A percentile compares a stretch with the other conserved stretches of the same genome.
These are phyloP conservation scores for Boletus sp. DNA, from an alignment of 1,284 basidiomycete species.

Conservation along the genomic window DNA sequence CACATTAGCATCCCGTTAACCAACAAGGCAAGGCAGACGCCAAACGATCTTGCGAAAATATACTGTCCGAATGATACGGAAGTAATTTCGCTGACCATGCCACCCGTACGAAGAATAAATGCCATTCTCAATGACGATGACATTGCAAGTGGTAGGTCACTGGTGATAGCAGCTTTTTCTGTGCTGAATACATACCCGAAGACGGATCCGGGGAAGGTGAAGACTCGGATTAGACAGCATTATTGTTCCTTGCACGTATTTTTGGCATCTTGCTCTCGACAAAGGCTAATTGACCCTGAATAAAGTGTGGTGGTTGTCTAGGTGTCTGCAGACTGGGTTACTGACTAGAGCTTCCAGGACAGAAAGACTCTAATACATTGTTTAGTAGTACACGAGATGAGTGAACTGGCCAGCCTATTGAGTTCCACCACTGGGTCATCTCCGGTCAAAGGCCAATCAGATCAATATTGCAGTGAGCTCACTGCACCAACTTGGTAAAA, in stretches of 20 bases:
- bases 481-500: no score
- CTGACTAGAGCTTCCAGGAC: no score
- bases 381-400: no score
- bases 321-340: no score
- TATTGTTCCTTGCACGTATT: not conserved
- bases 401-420: no score
- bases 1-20: constrained; percentile 26
- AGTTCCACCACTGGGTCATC: no score
- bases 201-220: constrained; percentile 19
- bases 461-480: no score
- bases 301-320: no score
- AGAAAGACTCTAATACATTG: no score
- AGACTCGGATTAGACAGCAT: constrained; percentile 14
- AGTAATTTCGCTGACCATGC: constrained; percentile 26
- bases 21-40: constrained; percentile 35
- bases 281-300: no score
- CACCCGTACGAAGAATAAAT: constrained; percentile 24
- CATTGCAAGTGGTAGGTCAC: constrained; percentile 30
- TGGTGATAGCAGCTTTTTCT: not conserved
- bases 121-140: constrained; percentile 26
- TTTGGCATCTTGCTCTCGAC: no score
- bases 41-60: constrained; percentile 30
- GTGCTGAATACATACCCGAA: constrained; percentile 14
- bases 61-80: constrained; percentile 28
- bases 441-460: no score